Evolutionary conservation across 306 rosid species (phyloP).

Genomic region (Benincasa hispida): DNA sequence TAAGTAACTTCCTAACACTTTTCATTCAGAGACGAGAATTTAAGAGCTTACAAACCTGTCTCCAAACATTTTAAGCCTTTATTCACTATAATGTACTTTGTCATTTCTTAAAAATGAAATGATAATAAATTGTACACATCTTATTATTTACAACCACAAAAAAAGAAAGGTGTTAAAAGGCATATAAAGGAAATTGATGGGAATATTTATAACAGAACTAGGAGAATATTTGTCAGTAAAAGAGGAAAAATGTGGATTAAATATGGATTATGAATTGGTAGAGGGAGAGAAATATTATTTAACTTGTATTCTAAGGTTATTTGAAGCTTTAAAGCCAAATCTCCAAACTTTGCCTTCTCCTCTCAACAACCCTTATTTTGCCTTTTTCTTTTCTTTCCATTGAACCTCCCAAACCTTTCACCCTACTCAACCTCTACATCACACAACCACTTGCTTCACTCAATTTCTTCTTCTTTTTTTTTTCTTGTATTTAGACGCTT

Average conservation of each 20-base stretch:
- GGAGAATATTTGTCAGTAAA: not conserved
- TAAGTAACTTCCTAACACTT: too few species aligned
- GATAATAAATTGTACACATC: too few species aligned
- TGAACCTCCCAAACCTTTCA: constrained; percentile 1
- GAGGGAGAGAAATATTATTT: not conserved
- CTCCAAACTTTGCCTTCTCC: not conserved
- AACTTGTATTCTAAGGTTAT: not conserved
- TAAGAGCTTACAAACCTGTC: too few species aligned
- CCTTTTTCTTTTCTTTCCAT: not conserved
- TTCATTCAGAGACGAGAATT: too few species aligned
- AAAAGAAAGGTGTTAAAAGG: too few species aligned
- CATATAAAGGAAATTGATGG: too few species aligned
- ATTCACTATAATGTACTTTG: not conserved
- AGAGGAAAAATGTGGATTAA: not conserved
- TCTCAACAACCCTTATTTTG: not conserved
- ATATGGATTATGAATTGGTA: not conserved
- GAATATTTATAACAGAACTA: not conserved
- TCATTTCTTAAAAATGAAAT: not conserved
- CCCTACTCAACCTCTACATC: not conserved
- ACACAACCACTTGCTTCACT: not conserved
- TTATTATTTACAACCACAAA: too few species aligned
- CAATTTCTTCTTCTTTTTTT: not conserved
- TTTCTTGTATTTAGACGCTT: not conserved
- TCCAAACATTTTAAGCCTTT: not conserved
- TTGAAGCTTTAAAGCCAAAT: constrained; percentile 1